Evolutionary conservation across 176 grass and related monocot genomes (phyloP).

Genomic region (Ensete ventricosum): DNA sequence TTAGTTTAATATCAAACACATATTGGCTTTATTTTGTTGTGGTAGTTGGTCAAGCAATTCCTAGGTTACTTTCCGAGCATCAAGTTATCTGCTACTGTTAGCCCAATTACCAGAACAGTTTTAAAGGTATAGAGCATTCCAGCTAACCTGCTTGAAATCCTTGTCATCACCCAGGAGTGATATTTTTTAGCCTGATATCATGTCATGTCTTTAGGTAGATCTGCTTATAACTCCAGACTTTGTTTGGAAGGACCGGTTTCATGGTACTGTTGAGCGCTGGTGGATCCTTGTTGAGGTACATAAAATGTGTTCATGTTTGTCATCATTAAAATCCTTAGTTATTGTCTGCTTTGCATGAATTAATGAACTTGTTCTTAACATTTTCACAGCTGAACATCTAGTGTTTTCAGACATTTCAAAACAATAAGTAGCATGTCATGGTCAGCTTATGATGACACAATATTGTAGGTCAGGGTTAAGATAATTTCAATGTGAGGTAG

Average conservation of each 20-base stretch:
- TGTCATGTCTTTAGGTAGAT: conserved; percentile 50
- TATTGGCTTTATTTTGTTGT: conserved; percentile 1
- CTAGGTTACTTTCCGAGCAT: conserved; percentile 70
- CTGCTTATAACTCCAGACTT: conserved; percentile 79
- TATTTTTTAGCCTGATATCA: neutral
- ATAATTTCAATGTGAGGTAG: no score
- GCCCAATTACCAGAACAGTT: conserved; percentile 96
- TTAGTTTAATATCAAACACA: neutral
- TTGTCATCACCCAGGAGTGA: conserved; percentile 4
- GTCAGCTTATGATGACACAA: no score
- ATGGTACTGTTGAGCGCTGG: conserved; percentile 79
- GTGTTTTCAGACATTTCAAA: no score
- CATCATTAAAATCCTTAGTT: no score
- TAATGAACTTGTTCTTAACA: no score
- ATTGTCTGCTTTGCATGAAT: no score
- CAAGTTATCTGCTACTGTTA: conserved; percentile 65
- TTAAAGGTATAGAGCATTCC: conserved; percentile 49
- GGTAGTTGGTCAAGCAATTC: conserved; percentile 80
- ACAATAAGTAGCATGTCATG: no score
- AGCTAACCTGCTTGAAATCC: neutral
- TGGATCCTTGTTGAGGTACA: conserved; percentile 86
- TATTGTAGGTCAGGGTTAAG: no score
- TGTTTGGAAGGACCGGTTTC: conserved; percentile 86
- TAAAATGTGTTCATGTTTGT: neutral
- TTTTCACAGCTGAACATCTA: no score